Percentiles rank a stretch among this genome's conserved stretches.
Evolutionary conservation across 2,329 filamentous ascomycete genomes (phyloP).

Genomic region (Blastomyces gilchristii): DNA sequence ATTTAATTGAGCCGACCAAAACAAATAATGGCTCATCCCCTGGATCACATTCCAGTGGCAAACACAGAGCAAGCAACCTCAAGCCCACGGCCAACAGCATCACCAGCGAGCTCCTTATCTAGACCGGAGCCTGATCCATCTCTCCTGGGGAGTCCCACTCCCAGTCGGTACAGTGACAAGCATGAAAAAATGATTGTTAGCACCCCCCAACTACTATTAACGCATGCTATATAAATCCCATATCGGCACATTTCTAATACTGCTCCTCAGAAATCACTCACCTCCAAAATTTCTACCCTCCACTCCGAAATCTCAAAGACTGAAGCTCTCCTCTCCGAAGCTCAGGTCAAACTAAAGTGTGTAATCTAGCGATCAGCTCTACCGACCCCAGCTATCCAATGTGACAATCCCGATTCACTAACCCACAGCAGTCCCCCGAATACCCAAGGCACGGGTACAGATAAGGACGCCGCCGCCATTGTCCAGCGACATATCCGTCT

Average conservation of each 20-base stretch:
- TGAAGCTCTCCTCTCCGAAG: constrained; percentile 26
- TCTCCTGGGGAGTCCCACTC: neutral
- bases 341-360: constrained; percentile 30
- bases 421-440: constrained; percentile 12
- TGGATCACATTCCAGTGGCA: neutral
- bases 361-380: constrained; percentile 13
- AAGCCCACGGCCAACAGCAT: neutral
- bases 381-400: neutral
- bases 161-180: neutral
- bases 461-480: constrained; percentile 39
- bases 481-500: constrained; percentile 55
- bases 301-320: constrained; percentile 32
- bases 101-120: neutral
- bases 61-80: neutral
- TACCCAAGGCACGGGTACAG: neutral
- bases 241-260: neutral
- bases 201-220: neutral
- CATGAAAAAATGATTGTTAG: constrained; percentile 4
- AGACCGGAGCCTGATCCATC: neutral
- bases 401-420: neutral
- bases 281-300: constrained; percentile 40
- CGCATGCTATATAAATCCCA: neutral
- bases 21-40: neutral
- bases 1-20: neutral
- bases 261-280: constrained; percentile 26